Evolutionary conservation across 495 filamentous ascomycete species (phyloP).

Genomic region (Bryoglossum gracile): DNA sequence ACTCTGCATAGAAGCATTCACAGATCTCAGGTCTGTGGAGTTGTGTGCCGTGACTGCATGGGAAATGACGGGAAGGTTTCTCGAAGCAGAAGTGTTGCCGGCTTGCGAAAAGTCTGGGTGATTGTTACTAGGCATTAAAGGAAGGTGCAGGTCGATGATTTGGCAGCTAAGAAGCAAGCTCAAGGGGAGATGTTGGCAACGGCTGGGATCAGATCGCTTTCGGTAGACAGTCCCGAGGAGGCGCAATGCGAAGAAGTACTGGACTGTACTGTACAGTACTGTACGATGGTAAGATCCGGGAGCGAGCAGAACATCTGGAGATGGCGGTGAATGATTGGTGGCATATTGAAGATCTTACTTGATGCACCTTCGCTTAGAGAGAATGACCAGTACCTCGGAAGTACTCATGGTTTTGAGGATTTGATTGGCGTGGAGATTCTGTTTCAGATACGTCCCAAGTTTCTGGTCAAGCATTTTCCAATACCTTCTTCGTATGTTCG

Average conservation of each 20-base stretch:
- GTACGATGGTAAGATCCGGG: no score
- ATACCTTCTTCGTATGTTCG: no score
- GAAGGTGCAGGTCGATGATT: background rate
- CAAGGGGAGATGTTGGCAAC: background rate
- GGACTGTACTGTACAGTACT: no score
- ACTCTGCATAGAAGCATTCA: slow-evolving; percentile 2
- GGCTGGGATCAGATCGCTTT: slow-evolving; percentile 1
- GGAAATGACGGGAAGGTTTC: background rate
- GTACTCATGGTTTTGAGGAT: no score
- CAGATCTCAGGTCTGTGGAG: background rate
- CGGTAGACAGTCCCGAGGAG: slow-evolving; percentile 10
- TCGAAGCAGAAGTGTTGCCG: background rate
- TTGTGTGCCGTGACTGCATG: slow-evolving; percentile 3
- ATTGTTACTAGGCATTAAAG: background rate
- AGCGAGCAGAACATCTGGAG: no score
- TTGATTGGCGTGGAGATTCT: no score
- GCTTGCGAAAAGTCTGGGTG: background rate
- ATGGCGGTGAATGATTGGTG: slow-evolving; percentile 1
- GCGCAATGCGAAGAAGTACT: no score
- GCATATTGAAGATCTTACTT: no score
- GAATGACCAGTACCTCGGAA: no score
- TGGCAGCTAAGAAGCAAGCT: background rate
- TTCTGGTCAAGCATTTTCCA: no score
- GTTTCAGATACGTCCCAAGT: no score
- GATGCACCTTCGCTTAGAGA: no score